Percentiles rank a stretch among this genome's conserved stretches.
phyloP scores from a whole-genome alignment of 306 rosid genomes.

The Rosa persica region DNA sequence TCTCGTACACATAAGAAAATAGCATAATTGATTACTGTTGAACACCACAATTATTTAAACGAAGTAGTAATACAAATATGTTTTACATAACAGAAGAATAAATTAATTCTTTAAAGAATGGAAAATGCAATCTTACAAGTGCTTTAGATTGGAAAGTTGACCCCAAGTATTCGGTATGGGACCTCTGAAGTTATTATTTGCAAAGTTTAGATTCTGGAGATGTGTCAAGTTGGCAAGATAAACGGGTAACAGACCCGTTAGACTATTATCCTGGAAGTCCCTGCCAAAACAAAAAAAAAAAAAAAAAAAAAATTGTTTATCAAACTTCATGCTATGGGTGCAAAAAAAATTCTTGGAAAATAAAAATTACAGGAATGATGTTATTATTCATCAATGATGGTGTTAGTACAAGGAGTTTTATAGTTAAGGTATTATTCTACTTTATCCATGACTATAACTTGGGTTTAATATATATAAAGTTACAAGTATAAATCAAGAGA shows the following conservation, averaged over 20 bases:
- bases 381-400: not conserved
- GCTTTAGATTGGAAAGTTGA: slow-evolving; percentile 60
- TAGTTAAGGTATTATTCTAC: not conserved
- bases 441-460: not conserved
- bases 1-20: slow-evolving; percentile 1
- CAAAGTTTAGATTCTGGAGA: slow-evolving; percentile 79
- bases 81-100: not conserved
- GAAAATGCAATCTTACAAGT: slow-evolving; percentile 67
- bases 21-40: not conserved
- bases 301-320: not conserved
- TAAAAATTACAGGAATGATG: not conserved
- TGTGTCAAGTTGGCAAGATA: slow-evolving; percentile 62
- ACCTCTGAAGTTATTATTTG: slow-evolving; percentile 64
- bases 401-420: not conserved
- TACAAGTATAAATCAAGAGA: not conserved
- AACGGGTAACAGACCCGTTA: slow-evolving; percentile 72
- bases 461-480: not conserved
- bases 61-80: not conserved
- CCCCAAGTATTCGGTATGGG: slow-evolving; percentile 67
- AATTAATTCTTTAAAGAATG: slow-evolving; percentile 5
- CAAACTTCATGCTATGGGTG: not conserved
- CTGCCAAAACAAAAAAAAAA: slow-evolving; percentile 38
- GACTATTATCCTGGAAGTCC: slow-evolving; percentile 71
- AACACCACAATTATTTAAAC: not conserved
- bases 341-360: not conserved